phyloP scores from a whole-genome alignment of 805 yeast genomes.

The Ogataea sp. region DNA sequence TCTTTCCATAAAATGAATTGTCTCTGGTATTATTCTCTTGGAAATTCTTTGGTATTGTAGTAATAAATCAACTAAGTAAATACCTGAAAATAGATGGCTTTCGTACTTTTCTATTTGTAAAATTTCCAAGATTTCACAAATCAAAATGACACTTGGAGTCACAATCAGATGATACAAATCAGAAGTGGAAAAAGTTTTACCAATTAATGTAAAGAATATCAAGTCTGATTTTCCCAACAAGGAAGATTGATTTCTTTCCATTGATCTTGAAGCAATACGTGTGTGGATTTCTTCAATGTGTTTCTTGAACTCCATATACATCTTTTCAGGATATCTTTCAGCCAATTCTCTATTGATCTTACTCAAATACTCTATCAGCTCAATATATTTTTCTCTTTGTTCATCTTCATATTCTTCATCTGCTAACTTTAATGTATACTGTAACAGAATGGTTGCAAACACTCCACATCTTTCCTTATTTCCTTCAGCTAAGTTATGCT shows the following conservation, averaged over 20 bases:
- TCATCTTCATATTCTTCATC: constrained; percentile 21
- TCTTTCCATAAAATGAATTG: constrained; percentile 48
- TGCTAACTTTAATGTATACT: constrained; percentile 48
- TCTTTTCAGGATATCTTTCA: constrained; percentile 52
- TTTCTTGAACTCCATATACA: constrained; percentile 56
- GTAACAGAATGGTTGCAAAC: constrained; percentile 56
- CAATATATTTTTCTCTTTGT: constrained; percentile 19
- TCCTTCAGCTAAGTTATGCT: constrained; percentile 74
- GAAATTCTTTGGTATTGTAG: constrained; percentile 72
- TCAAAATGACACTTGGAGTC: constrained; percentile 71
- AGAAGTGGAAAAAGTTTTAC: constrained; percentile 82
- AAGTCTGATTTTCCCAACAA: constrained; percentile 47
- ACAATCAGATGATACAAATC: constrained; percentile 91
- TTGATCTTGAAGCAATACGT: constrained; percentile 32
- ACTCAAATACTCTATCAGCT: constrained; percentile 30
- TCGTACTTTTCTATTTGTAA: constrained; percentile 24
- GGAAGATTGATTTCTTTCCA: constrained; percentile 6
- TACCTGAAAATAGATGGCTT: constrained; percentile 41
- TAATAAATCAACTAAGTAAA: constrained; percentile 57
- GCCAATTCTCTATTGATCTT: constrained; percentile 48
- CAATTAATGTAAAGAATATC: constrained; percentile 61
- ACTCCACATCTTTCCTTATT: constrained; percentile 65
- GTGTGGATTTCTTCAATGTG: constrained; percentile 48
- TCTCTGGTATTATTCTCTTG: constrained; percentile 79
- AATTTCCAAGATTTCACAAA: constrained; percentile 62